Percentiles rank a stretch among this genome's conserved stretches.
phyloP scores from a whole-genome alignment of 306 rosid genomes.

The Trifolium dubium region DNA sequence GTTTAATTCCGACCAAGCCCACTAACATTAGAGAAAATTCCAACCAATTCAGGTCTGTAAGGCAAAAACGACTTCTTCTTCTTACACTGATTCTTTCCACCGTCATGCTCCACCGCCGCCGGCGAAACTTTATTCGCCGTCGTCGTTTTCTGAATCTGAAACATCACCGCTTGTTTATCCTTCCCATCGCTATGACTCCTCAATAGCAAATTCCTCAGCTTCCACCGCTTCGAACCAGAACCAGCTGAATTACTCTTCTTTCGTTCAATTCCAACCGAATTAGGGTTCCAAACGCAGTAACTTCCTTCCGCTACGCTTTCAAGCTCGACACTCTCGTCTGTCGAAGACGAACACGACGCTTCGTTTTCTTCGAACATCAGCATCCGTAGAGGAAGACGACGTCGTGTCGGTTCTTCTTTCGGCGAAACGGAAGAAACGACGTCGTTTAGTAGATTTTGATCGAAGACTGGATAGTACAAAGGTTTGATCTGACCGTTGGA shows the following conservation, averaged over 20 bases:
- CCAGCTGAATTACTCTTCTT: constrained; percentile 68
- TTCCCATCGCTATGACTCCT: constrained; percentile 63
- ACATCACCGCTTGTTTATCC: constrained; percentile 39
- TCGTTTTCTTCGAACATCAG: constrained; percentile 81
- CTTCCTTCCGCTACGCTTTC: constrained; percentile 53
- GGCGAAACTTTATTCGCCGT: constrained; percentile 32
- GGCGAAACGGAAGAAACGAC: constrained; percentile 9
- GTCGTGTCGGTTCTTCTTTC: constrained; percentile 41
- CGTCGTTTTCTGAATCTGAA: constrained; percentile 34
- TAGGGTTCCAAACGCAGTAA: constrained; percentile 78
- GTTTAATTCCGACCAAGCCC: constrained; percentile 67
- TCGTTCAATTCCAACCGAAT: constrained; percentile 33
- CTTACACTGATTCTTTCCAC: constrained; percentile 42
- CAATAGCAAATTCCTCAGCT: constrained; percentile 60
- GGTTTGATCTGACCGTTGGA: constrained; percentile 85
- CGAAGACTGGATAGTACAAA: constrained; percentile 64
- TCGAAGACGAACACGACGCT: constrained; percentile 59
- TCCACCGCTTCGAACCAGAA: constrained; percentile 80
- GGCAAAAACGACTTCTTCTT: constrained; percentile 54
- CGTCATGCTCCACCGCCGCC: constrained; percentile 16
- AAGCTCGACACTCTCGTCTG: constrained; percentile 61
- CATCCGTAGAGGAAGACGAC: constrained; percentile 67
- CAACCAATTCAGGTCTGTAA: constrained; percentile 60
- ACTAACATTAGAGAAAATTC: constrained; percentile 65
- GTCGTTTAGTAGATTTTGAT: constrained; percentile 39